Percentiles rank a stretch among this genome's conserved stretches.
Evolutionary conservation across 1,139 yeast genomes (phyloP).

Genomic region (Debaryomyces psychrophilus): DNA sequence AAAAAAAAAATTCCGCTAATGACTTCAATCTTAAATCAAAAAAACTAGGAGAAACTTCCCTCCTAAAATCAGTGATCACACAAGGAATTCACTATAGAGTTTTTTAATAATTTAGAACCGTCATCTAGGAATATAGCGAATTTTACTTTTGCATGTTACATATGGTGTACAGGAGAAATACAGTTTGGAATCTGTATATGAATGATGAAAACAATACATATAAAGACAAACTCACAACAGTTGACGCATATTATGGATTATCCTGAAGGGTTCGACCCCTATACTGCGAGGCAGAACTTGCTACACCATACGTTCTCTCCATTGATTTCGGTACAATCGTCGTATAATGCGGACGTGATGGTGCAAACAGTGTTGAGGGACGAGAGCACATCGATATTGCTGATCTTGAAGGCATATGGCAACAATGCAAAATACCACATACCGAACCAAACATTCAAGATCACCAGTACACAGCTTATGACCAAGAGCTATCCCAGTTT

Average conservation of each 20-base stretch:
- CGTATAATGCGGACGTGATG: slow-evolving; percentile 52
- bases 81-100: too few species aligned
- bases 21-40: too few species aligned
- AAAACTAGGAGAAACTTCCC: too few species aligned
- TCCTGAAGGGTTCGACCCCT: slow-evolving; percentile 48
- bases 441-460: slow-evolving; percentile 40
- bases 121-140: too few species aligned
- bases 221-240: background rate
- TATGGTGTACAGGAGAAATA: background rate
- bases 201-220: background rate
- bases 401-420: slow-evolving; percentile 47
- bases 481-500: slow-evolving; percentile 48
- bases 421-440: slow-evolving; percentile 48
- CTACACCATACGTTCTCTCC: slow-evolving; percentile 61
- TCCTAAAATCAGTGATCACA: too few species aligned
- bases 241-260: slow-evolving; percentile 25
- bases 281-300: slow-evolving; percentile 45
- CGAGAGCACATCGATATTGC: slow-evolving; percentile 37
- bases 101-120: too few species aligned
- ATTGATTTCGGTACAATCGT: slow-evolving; percentile 54
- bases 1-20: too few species aligned
- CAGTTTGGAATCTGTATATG: slow-evolving; percentile 3
- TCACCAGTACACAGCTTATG: slow-evolving; percentile 46
- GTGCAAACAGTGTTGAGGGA: slow-evolving; percentile 38
- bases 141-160: background rate